Conservation (phyloP, 495 filamentous ascomycete genomes). For the Massariosphaeria phaeospora region DNA sequence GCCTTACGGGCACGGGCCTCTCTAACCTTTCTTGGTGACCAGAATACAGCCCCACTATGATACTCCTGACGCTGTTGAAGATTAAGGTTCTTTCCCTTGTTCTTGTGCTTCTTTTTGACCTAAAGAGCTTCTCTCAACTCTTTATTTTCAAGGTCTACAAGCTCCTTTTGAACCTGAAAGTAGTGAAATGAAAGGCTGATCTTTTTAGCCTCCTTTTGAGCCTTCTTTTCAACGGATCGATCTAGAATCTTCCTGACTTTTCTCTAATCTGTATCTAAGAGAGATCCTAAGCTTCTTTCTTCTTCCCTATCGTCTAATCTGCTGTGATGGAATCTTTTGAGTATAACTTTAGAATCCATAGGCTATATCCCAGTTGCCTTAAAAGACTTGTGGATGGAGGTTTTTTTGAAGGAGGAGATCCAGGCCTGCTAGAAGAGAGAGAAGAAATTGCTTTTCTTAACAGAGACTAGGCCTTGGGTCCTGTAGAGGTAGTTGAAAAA, state of each 20-base stretch:
- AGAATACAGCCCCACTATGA: too few species aligned
- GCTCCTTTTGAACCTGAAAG: slow-evolving; percentile 3
- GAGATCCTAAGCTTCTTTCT: neutral
- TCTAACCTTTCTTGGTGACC: too few species aligned
- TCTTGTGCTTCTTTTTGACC: neutral
- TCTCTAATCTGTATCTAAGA: slow-evolving; percentile 1
- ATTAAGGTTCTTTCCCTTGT: neutral
- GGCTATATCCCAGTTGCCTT: neutral
- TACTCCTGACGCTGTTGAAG: too few species aligned
- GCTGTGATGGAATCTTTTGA: neutral
- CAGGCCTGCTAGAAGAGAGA: slow-evolving; percentile 1
- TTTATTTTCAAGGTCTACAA: neutral
- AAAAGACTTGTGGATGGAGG: neutral
- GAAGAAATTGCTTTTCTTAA: slow-evolving; percentile 12
- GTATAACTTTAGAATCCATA: neutral
- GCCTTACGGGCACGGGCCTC: too few species aligned
- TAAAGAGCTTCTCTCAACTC: neutral
- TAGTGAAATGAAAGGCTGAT: neutral
- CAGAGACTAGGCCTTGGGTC: neutral
- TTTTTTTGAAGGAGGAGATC: neutral
- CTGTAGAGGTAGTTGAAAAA: slow-evolving; percentile 1
- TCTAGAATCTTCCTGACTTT: slow-evolving; percentile 2
- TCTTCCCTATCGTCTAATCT: neutral
- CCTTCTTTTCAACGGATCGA: neutral
- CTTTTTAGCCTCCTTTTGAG: neutral